Evolutionary conservation across 257 asterid genomes (phyloP).

Genomic region (Jaltomata sinuosa): DNA sequence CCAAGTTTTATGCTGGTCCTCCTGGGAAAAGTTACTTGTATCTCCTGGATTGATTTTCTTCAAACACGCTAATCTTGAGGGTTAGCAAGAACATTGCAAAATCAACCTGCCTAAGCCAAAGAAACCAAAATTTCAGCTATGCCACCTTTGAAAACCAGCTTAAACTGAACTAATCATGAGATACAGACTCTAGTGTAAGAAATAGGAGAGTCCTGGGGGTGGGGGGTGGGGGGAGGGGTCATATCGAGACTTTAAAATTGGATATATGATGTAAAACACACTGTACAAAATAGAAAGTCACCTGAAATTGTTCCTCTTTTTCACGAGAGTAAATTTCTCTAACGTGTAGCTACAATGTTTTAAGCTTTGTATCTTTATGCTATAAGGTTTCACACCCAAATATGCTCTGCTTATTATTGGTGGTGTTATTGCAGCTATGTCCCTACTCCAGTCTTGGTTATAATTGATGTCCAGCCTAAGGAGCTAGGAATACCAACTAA

Average conservation of each 20-base stretch:
- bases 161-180: background rate
- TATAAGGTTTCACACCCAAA: background rate
- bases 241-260: background rate
- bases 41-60: background rate
- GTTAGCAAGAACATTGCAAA: background rate
- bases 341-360: background rate
- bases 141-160: background rate
- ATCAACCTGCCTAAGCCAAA: background rate
- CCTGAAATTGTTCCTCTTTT: background rate
- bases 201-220: too few relatives aligned
- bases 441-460: slow-evolving; percentile 81
- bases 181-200: too few relatives aligned
- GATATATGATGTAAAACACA: background rate
- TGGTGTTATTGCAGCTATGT: slow-evolving; percentile 57
- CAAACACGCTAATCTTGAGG: background rate
- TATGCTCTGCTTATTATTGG: background rate
- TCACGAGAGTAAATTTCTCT: background rate
- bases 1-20: background rate
- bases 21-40: background rate
- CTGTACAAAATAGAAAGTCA: background rate
- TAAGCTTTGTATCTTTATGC: background rate
- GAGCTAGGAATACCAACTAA: slow-evolving; percentile 92
- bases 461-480: slow-evolving; percentile 84
- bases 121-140: background rate
- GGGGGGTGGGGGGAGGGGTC: background rate